These are phyloP conservation scores for Fomes fomentarius DNA, from an alignment of 1,284 basidiomycete genomes.

Conservation along the genomic window DNA sequence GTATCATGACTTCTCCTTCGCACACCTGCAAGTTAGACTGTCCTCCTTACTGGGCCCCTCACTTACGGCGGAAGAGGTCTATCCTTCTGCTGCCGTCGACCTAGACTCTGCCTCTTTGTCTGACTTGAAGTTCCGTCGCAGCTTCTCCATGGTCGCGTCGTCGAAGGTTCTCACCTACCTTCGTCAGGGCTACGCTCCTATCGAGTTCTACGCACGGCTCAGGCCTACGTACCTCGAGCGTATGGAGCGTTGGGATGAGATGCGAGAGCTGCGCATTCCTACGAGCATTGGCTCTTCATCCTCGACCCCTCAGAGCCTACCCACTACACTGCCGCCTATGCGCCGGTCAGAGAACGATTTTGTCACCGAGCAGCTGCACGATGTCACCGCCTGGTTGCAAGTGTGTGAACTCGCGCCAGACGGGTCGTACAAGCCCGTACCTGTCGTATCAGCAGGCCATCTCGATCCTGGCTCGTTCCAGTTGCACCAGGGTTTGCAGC, in stretches of 20 bases:
- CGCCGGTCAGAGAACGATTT: constrained; percentile 92
- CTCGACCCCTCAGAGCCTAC: constrained; percentile 29
- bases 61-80: constrained; percentile 78
- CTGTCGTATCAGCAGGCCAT: constrained; percentile 77
- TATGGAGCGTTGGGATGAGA: constrained; percentile 90
- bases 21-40: constrained; percentile 85
- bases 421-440: constrained; percentile 85
- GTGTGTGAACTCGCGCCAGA: constrained; percentile 86
- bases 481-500: constrained; percentile 92
- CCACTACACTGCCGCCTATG: constrained; percentile 67
- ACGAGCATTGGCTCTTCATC: constrained; percentile 22
- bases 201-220: constrained; percentile 88
- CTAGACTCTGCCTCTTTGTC: constrained; percentile 73
- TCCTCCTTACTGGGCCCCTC: constrained; percentile 80
- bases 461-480: constrained; percentile 88
- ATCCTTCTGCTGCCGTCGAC: constrained; percentile 75
- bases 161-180: constrained; percentile 77
- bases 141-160: constrained; percentile 78
- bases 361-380: constrained; percentile 86
- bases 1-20: constrained; percentile 80
- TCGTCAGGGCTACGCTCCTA: constrained; percentile 74
- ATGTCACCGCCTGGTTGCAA: constrained; percentile 86
- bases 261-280: constrained; percentile 67
- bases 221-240: constrained; percentile 84
- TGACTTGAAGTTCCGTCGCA: constrained; percentile 80